A percentile compares a stretch with the other conserved stretches of the same genome.
These are phyloP conservation scores for Meripilus lineatus DNA, from an alignment of 1,284 basidiomycete genomes.

Conservation along the genomic window DNA sequence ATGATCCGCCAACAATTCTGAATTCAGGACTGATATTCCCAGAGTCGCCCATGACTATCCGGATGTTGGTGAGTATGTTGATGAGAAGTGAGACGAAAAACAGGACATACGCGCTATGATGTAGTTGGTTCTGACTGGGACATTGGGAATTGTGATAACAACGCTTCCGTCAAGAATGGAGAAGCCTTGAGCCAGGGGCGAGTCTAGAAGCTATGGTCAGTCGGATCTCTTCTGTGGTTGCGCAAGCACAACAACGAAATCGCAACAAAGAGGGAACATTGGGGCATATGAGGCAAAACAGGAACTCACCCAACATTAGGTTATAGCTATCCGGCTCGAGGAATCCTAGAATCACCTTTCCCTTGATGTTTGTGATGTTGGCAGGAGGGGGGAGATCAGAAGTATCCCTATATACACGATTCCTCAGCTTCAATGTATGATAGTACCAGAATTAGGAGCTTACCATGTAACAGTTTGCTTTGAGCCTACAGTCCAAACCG, in stretches of 20 bases:
- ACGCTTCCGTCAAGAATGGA: conserved; percentile 45
- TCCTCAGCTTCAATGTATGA: conserved; percentile 6
- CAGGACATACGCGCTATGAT: conserved; percentile 41
- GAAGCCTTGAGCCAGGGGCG: conserved; percentile 54
- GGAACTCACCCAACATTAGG: conserved; percentile 45
- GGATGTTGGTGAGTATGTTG: conserved; percentile 4
- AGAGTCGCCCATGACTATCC: conserved; percentile 35
- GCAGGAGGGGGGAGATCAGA: conserved; percentile 43
- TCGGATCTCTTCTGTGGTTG: too few relatives aligned
- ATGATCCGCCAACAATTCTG: conserved; percentile 27
- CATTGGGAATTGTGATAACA: conserved; percentile 52
- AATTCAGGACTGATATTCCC: conserved; percentile 43
- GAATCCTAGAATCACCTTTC: conserved; percentile 49
- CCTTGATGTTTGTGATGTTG: conserved; percentile 34
- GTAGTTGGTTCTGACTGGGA: conserved; percentile 36
- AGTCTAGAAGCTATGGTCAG: conserved; percentile 11
- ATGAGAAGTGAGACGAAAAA: conserved; percentile 5
- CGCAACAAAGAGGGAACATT: conserved; percentile 1
- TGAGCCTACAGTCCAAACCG: conserved; percentile 51
- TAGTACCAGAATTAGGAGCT: conserved; percentile 13
- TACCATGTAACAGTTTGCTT: conserved; percentile 56
- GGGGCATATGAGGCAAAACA: too few relatives aligned
- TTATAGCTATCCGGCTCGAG: conserved; percentile 43
- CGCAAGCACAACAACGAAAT: not conserved
- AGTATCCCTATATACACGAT: conserved; percentile 39